Conservation (phyloP, 2,329 filamentous ascomycete genomes). For the Colletotrichum navitas region DNA sequence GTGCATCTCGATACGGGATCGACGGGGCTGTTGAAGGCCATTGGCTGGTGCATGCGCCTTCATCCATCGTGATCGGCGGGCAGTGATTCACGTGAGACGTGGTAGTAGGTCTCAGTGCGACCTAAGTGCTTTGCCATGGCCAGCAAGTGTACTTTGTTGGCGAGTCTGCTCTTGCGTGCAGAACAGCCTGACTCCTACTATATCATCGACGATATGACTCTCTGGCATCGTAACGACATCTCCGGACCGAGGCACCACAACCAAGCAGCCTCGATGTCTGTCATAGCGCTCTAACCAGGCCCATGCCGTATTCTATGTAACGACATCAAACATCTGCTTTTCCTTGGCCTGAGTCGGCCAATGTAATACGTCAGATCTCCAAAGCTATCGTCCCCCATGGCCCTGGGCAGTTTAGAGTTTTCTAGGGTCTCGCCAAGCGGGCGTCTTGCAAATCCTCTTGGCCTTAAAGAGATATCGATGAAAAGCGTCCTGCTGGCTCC, state of each 20-base stretch:
- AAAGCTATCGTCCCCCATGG: not conserved
- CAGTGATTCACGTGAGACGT: slow-evolving; percentile 21
- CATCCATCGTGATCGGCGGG: slow-evolving; percentile 28
- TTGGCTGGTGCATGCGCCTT: not conserved
- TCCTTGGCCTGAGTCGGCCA: slow-evolving; percentile 13
- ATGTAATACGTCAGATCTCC: not conserved
- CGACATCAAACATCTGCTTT: slow-evolving; percentile 8
- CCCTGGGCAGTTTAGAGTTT: slow-evolving; percentile 34
- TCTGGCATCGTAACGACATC: not conserved
- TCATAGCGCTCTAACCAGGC: not conserved
- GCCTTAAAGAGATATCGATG: slow-evolving; percentile 32
- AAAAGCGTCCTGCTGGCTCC: slow-evolving; percentile 17
- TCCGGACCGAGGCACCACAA: not conserved
- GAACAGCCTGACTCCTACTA: not conserved
- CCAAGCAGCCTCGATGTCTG: not conserved
- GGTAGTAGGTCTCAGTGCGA: slow-evolving; percentile 1
- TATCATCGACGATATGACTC: not conserved
- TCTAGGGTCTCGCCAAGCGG: slow-evolving; percentile 15
- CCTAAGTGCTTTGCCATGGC: slow-evolving; percentile 1
- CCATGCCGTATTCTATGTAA: not conserved
- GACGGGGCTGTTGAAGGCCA: not conserved
- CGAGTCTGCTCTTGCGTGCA: not conserved
- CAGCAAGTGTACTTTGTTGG: slow-evolving; percentile 5
- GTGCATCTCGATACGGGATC: not conserved
- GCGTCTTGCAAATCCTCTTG: slow-evolving; percentile 37